phyloP scores from a whole-genome alignment of 495 filamentous ascomycete genomes.

The Talaromyces trachyspermus region DNA sequence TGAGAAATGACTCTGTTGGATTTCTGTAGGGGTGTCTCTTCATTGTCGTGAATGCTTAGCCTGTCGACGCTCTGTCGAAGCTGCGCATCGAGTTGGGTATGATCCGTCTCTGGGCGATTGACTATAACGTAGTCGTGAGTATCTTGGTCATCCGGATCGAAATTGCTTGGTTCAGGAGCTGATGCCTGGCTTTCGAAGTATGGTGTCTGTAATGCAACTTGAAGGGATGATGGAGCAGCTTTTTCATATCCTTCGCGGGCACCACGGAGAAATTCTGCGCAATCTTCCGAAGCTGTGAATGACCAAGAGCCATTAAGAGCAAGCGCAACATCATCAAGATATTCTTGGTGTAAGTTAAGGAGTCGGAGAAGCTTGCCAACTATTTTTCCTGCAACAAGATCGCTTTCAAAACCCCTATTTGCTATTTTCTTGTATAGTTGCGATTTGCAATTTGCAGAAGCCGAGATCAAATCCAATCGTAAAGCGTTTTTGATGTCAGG shows the following conservation, averaged over 20 bases:
- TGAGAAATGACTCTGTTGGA: neutral
- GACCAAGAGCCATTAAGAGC: conserved; percentile 16
- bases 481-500: conserved; percentile 18
- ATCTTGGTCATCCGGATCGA: neutral
- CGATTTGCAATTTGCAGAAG: neutral
- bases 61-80: neutral
- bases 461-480: conserved; percentile 16
- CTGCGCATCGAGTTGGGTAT: neutral
- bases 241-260: neutral
- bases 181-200: neutral
- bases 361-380: conserved; percentile 9
- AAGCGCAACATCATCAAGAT: conserved; percentile 2
- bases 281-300: conserved; percentile 7
- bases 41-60: neutral
- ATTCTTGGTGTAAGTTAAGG: conserved; percentile 8
- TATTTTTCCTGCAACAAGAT: conserved; percentile 3
- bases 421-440: conserved; percentile 6
- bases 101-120: neutral
- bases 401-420: conserved; percentile 8
- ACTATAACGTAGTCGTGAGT: neutral
- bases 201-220: neutral
- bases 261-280: neutral
- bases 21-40: neutral
- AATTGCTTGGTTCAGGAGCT: no score
- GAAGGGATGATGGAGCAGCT: neutral